phyloP scores from a whole-genome alignment of 1,139 yeast species.

The Taphrina pruni region DNA sequence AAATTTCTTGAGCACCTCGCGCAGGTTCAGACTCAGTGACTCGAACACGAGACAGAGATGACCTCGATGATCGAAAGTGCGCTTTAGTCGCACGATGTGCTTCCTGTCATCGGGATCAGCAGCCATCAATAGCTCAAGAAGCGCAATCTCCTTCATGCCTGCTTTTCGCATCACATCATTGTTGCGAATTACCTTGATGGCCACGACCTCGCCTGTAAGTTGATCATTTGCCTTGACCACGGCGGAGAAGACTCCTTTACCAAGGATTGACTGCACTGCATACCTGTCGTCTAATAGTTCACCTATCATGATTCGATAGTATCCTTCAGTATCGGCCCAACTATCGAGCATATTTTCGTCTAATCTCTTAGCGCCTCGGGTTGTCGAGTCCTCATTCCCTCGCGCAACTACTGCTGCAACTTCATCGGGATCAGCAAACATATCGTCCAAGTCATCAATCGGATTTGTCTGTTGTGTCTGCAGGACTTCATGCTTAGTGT shows the following conservation, averaged over 20 bases:
- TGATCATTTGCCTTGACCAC: conserved; percentile 51
- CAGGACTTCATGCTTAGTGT: not conserved
- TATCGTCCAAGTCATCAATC: conserved; percentile 36
- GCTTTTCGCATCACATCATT: conserved; percentile 59
- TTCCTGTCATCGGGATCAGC: conserved; percentile 67
- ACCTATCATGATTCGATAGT: conserved; percentile 74
- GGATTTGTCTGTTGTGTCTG: not conserved
- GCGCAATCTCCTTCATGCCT: conserved; percentile 79
- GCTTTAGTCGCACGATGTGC: conserved; percentile 74
- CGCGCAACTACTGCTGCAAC: conserved; percentile 42
- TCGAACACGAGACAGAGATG: conserved; percentile 90
- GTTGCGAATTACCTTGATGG: conserved; percentile 73
- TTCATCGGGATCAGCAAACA: conserved; percentile 46
- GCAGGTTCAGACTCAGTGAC: conserved; percentile 70
- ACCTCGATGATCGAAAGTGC: conserved; percentile 80
- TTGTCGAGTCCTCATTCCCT: not conserved
- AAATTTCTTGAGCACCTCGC: conserved; percentile 80
- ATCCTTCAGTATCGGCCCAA: conserved; percentile 76
- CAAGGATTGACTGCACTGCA: conserved; percentile 86
- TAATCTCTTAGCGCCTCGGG: conserved; percentile 5
- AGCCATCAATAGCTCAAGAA: conserved; percentile 70
- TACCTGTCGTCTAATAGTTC: conserved; percentile 68
- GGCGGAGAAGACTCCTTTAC: conserved; percentile 69
- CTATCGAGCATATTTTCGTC: conserved; percentile 48
- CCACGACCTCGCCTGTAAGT: conserved; percentile 60